These are phyloP conservation scores for Neohortaea acidophila DNA, from an alignment of 495 filamentous ascomycete genomes.

Conservation along the genomic window DNA sequence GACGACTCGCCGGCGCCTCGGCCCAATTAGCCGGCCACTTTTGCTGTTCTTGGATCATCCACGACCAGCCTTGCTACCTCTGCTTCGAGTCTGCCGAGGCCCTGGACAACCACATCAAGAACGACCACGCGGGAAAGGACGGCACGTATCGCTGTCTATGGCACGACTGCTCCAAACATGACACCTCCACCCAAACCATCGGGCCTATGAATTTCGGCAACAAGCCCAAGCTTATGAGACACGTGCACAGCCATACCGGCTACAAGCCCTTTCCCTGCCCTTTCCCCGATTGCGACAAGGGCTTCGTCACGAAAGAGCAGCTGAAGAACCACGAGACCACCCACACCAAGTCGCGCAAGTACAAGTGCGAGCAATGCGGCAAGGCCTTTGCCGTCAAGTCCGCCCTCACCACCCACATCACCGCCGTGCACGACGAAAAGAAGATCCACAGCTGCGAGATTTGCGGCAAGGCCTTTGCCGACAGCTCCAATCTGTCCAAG, in stretches of 20 bases:
- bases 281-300: constrained; percentile 8
- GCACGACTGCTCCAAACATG: constrained; percentile 11
- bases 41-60: constrained; percentile 12
- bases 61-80: constrained; percentile 8
- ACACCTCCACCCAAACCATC: background rate
- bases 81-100: constrained; percentile 12
- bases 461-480: constrained; percentile 16
- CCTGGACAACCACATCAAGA: constrained; percentile 12
- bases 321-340: constrained; percentile 17
- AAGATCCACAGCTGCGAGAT: constrained; percentile 15
- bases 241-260: constrained; percentile 15
- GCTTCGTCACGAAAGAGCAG: constrained; percentile 17
- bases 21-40: constrained; percentile 11
- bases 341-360: constrained; percentile 8
- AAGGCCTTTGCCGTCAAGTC: constrained; percentile 18
- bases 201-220: constrained; percentile 7
- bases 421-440: constrained; percentile 9
- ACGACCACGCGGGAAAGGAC: constrained; percentile 11
- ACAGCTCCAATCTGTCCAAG: constrained; percentile 17
- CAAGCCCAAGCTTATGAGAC: constrained; percentile 15
- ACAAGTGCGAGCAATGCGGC: constrained; percentile 9
- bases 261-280: constrained; percentile 14
- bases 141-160: constrained; percentile 12
- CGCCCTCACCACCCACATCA: constrained; percentile 15
- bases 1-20: constrained; percentile 8